A percentile compares a stretch with the other conserved stretches of the same genome.
These are phyloP conservation scores for Salix purpurea DNA, from an alignment of 345 rosid genomes.

Conservation along the genomic window DNA sequence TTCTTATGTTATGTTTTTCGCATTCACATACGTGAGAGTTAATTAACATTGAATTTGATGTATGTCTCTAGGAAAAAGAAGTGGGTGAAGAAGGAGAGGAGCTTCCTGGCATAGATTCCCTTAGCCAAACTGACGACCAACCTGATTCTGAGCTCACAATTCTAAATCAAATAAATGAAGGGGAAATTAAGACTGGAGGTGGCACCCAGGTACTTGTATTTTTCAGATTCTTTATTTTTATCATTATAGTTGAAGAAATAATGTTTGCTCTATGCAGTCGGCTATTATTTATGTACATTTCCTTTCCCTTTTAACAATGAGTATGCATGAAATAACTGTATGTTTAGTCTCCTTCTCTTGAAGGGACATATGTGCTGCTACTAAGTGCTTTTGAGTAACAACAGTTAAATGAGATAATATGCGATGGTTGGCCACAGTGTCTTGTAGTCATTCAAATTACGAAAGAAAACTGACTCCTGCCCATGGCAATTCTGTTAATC, in stretches of 20 bases:
- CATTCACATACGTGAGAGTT: neutral
- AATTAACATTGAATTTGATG: slow-evolving; percentile 2
- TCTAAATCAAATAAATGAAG: slow-evolving; percentile 31
- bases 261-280: neutral
- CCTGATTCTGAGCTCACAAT: slow-evolving; percentile 38
- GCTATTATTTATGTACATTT: neutral
- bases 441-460: neutral
- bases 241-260: neutral
- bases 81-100: slow-evolving; percentile 41
- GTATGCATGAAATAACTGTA: neutral
- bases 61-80: slow-evolving; percentile 40
- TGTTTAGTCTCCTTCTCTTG: neutral
- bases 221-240: neutral
- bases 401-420: neutral
- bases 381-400: neutral
- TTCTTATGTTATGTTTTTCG: neutral
- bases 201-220: slow-evolving; percentile 47
- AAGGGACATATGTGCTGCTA: neutral
- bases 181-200: slow-evolving; percentile 38
- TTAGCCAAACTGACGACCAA: slow-evolving; percentile 31
- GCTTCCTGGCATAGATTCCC: slow-evolving; percentile 31
- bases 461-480: neutral
- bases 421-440: neutral
- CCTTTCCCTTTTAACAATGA: neutral
- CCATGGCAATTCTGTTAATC: neutral